Evolutionary conservation across 805 yeast species (phyloP), one percentile per base, ranked within the genome.

Genomic region (Ogataea ganodermae): DNA sequence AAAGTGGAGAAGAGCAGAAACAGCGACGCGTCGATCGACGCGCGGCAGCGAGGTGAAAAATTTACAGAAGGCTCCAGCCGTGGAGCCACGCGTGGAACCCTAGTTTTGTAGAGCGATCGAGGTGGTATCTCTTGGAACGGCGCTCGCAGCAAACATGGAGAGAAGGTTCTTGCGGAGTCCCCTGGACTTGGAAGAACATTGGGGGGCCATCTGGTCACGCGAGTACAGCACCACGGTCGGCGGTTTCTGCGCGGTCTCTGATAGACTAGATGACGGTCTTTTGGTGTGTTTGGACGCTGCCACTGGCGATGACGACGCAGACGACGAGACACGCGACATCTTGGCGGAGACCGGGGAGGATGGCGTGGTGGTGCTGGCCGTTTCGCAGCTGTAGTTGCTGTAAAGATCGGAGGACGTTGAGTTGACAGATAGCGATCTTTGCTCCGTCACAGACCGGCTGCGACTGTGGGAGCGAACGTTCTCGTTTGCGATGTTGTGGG

Each of bases 271-370:
- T n/a, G n/a, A n/a, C n/a, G n/a, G n/a, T n/a, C n/a, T 27, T 27
- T 27, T 27, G 10, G 31, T 4, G n/a, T 27, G n/a, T 9, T 27
- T 27, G 31, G 31, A 27, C n/a, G 14, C 31, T 6, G n/a, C 10
- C 10, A 13, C 31, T 16, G 33, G 32, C 17, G 32, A 16, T 14
- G 33, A 30, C 18, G 33, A 18, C 33, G 32, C 6, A 10, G 37
- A 18, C 6, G 42, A 26, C 14, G 32, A n/a, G 26, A 42, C 5
- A n/a, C 45, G 35, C 14, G 44, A 28, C 13, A 37, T 8, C 14
- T 33, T 22, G 22, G 30, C 26, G 3, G 45, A 42, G 10, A 42
- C 26, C n/a, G 45, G 45, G 16, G 45, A 42, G 3, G 33, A 32
- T 13, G 45, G 45, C 4, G 38, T 18, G 2, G 39, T 17, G 8